A percentile compares a stretch with the other conserved stretches of the same genome.
Evolutionary conservation across 1,139 yeast species (phyloP).

Genomic region (Dujonia santamariae): DNA sequence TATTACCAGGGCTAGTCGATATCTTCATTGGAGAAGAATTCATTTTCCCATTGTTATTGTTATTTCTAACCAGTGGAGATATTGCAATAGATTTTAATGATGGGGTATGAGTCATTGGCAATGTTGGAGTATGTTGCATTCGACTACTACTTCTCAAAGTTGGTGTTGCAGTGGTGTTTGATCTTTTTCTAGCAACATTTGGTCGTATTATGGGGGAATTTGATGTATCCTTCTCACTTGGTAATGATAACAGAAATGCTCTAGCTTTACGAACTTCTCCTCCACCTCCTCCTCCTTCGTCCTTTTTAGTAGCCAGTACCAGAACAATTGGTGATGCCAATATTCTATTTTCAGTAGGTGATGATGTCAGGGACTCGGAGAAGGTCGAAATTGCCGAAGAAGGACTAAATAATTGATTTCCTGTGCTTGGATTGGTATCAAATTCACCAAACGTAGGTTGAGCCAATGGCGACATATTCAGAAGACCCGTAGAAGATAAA

Average conservation of each 20-base stretch:
- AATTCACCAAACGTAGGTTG: conserved; percentile 1
- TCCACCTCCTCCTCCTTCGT: too few species aligned
- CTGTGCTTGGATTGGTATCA: not conserved
- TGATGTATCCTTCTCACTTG: conserved; percentile 11
- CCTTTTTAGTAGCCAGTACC: conserved; percentile 13
- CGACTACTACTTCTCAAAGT: conserved; percentile 1
- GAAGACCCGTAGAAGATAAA: not conserved
- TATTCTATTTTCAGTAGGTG: conserved; percentile 24
- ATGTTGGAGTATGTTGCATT: conserved; percentile 19
- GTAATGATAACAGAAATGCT: conserved; percentile 37
- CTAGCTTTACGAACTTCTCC: conserved; percentile 13
- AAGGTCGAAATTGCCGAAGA: conserved; percentile 1
- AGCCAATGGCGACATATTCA: not conserved
- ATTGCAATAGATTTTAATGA: conserved; percentile 39
- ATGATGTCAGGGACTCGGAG: conserved; percentile 12
- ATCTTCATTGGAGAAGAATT: not conserved
- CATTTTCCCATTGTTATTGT: not conserved
- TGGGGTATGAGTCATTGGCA: conserved; percentile 23
- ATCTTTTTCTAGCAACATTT: conserved; percentile 16
- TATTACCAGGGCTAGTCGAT: not conserved
- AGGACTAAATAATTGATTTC: not conserved
- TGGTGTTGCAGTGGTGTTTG: conserved; percentile 18
- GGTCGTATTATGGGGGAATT: conserved; percentile 8
- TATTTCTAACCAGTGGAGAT: conserved; percentile 31
- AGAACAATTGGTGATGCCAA: conserved; percentile 37